Base-by-base conservation (phyloP, 1,284 basidiomycete genomes). In the Ustilago xerochloae region DNA sequence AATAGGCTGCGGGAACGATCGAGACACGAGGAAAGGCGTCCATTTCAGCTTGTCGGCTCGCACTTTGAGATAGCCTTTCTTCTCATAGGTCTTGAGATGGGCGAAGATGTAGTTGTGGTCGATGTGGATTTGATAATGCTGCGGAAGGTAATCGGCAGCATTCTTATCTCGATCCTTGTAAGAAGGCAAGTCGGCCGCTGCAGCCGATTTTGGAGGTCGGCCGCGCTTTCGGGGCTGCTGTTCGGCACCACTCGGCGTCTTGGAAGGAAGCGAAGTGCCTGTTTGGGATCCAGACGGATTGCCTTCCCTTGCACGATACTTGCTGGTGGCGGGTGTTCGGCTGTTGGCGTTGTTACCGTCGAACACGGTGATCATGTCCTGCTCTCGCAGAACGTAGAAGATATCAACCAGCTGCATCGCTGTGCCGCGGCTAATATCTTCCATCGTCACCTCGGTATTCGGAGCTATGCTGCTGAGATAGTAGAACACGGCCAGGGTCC, bases 381-480 rank as follows among this genome's bases (percentile, higher is more conserved):
- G 90, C 50, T 92, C 90, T 4, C 86, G 85, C n/a, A 99, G 89
- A 4, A 91, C 92, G 66, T 88, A 88, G 84, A 90, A 91, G 57
- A 94, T 89, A 81, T 99, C 96, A 84, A 96, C 93, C 36, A 91
- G 84, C 4, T 93, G 97, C 91, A 99, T 94, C 1, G 92, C 91
- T 0, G 96, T 99, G 3, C 89, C 90, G 16, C 86, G 85, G 81
- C 92, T 91, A 82, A 98, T 95, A 80, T 94, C 95, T 93, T 84
- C 64, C 58, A 71, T 61, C 24, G 61, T 58, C 30, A 69, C 61
- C 22, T 68, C 58, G n/a, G n/a, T n/a, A 26, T 72, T 64, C 1
- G 74, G 59, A 3, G 69, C 69, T 10, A 45, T 49, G 20, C 67
- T 63, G 38, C 67, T 63, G 38, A 75, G 38, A 26, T 61, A 75